Base-by-base conservation (phyloP, 2,329 filamentous ascomycete genomes). In the Alternaria gansuensis region DNA sequence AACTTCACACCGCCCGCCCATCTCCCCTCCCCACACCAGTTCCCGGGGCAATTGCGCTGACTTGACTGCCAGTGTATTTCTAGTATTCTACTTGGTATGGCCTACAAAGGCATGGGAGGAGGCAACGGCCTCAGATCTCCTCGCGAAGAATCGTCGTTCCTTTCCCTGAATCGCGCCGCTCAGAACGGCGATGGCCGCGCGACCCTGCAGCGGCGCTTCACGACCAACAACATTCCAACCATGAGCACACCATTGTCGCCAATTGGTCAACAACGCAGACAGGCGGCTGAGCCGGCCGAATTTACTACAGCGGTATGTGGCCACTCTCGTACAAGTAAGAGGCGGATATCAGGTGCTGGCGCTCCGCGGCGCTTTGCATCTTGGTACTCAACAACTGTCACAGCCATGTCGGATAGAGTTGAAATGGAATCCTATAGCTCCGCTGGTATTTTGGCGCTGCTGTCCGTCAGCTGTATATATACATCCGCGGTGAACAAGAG, bases 191-290 rank as follows among this genome's bases (percentile, higher is more conserved):
- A 96, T 75, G 85, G 86, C 66, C 88, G 93, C 78, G 87, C 87
- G 64, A 88, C 88, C 70, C 84, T 98, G 76, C 92, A 93, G 79
- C 89, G 94, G 74, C 90, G 94, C 75, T 98, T 98, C 81, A 98
- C 94, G 64, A 95, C 93, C 57, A 96, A 83, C 71, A 97, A 81
- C 88, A 91, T 80, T 85, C 92, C 79, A 85, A 93, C 84, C 82
- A 60, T 94, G 79, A 90, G 90, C 78, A 92, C 90, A 75, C 85
- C 86, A 62, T 80, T 93, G 74, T 83, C 82, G 51, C 81, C 84
- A 58, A 83, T 83, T 72, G 85, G 83, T 45, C 84, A 86, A 75
- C 81, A 84, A 70, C 76, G 83, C 52, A 77, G 80, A 59, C 83
- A 84, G 72, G 77, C 82, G 51, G 80, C 83, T 45, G 85, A 87